These are phyloP conservation scores for Sarocladium strictum DNA, from an alignment of 2,329 filamentous ascomycete species.

Conservation along the genomic window DNA sequence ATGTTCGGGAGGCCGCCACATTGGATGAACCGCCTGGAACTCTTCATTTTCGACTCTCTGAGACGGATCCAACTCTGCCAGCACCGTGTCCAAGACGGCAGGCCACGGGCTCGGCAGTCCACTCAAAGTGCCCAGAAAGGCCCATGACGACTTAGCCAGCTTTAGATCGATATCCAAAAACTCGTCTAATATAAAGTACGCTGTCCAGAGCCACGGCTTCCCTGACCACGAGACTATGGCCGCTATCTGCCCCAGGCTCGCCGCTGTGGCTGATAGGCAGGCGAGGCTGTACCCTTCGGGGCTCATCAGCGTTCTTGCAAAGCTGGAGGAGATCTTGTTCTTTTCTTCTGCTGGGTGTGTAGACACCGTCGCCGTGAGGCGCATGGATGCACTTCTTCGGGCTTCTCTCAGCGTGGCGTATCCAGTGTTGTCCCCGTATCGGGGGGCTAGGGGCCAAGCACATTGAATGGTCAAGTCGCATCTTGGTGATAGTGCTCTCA, in stretches of 20 bases:
- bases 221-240: background rate
- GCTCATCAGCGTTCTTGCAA: background rate
- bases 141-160: background rate
- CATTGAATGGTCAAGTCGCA: background rate
- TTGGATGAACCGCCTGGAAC: background rate
- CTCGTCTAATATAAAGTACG: background rate
- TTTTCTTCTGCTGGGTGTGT: background rate
- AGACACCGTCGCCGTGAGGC: background rate
- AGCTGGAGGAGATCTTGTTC: background rate
- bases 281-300: slow-evolving; percentile 2
- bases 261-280: background rate
- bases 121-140: background rate
- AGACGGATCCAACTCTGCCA: background rate
- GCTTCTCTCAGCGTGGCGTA: background rate
- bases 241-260: background rate
- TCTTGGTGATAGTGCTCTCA: background rate
- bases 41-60: background rate
- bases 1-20: background rate
- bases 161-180: background rate
- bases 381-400: background rate
- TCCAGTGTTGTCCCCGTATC: background rate
- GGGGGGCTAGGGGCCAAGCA: slow-evolving; percentile 1
- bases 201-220: background rate
- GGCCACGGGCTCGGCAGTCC: background rate
- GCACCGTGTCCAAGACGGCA: background rate